phyloP scores from a whole-genome alignment of 2,329 filamentous ascomycete genomes.

The Podosphaera xanthii region DNA sequence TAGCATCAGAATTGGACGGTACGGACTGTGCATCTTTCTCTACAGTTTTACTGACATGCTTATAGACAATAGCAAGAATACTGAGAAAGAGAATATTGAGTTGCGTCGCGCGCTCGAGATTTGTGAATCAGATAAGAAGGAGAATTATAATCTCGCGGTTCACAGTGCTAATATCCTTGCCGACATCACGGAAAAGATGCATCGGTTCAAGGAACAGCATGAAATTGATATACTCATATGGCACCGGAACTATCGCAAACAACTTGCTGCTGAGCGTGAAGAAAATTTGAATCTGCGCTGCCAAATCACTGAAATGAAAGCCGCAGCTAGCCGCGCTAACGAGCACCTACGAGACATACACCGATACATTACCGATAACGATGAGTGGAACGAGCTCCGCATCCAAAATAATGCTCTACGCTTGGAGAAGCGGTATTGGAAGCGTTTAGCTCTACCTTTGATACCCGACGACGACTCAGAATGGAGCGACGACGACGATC shows the following conservation, averaged over 20 bases:
- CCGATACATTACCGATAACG: conserved; percentile 31
- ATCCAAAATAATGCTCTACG: conserved; percentile 28
- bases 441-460: conserved; percentile 39
- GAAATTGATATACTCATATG: conserved; percentile 37
- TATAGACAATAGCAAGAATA: conserved; percentile 32
- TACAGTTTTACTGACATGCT: neutral
- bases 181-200: conserved; percentile 37
- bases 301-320: conserved; percentile 45
- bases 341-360: conserved; percentile 33
- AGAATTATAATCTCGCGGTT: conserved; percentile 33
- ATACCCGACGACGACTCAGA: conserved; percentile 32
- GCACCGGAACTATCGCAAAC: conserved; percentile 42
- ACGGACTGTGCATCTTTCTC: conserved; percentile 6
- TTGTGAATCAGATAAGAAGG: conserved; percentile 34
- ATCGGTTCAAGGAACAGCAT: conserved; percentile 41
- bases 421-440: conserved; percentile 42
- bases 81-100: conserved; percentile 36
- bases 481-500: conserved; percentile 40
- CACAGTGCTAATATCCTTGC: conserved; percentile 32
- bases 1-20: conserved; percentile 35
- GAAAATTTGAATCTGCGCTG: conserved; percentile 40
- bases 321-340: conserved; percentile 34
- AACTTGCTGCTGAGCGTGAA: conserved; percentile 40
- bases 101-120: conserved; percentile 39
- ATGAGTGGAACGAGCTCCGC: conserved; percentile 27